Conservation (phyloP, 2,329 filamentous ascomycete genomes). For the Aspergillus pseudonomiae region DNA sequence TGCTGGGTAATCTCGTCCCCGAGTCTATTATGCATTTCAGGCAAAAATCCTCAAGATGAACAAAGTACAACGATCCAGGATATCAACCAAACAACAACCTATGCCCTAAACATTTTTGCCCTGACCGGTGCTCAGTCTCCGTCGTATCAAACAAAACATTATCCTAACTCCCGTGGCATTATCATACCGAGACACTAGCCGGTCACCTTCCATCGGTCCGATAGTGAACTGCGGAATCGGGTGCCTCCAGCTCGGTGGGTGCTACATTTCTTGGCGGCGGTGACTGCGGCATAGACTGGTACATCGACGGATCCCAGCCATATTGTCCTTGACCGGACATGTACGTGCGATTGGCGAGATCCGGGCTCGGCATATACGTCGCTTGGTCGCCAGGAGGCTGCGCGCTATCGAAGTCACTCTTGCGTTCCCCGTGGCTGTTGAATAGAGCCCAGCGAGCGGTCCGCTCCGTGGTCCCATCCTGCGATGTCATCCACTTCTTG, state of each 20-base stretch:
- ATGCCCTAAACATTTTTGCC: neutral
- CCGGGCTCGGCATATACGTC: conserved; percentile 8
- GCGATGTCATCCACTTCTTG: conserved; percentile 36
- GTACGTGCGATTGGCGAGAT: conserved; percentile 4
- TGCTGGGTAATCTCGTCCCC: neutral
- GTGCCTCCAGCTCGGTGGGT: conserved; percentile 6
- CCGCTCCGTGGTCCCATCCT: conserved; percentile 35
- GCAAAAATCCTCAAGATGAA: neutral
- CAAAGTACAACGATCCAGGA: neutral
- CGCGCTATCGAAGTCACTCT: conserved; percentile 11
- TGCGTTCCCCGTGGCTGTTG: conserved; percentile 17
- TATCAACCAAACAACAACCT: neutral
- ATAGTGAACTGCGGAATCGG: neutral
- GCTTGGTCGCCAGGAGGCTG: conserved; percentile 6
- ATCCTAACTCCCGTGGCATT: neutral
- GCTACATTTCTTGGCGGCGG: neutral
- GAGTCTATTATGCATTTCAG: neutral
- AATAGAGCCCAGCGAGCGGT: conserved; percentile 38
- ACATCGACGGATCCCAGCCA: conserved; percentile 7
- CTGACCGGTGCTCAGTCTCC: neutral
- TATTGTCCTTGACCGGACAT: neutral
- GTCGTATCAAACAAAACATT: neutral
- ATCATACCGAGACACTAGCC: neutral
- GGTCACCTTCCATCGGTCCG: neutral
- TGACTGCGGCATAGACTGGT: neutral